Evolutionary conservation across 352 stramenopile species (phyloP), one percentile per base, ranked within the genome.

Genomic region (Phytophthora megakarya): DNA sequence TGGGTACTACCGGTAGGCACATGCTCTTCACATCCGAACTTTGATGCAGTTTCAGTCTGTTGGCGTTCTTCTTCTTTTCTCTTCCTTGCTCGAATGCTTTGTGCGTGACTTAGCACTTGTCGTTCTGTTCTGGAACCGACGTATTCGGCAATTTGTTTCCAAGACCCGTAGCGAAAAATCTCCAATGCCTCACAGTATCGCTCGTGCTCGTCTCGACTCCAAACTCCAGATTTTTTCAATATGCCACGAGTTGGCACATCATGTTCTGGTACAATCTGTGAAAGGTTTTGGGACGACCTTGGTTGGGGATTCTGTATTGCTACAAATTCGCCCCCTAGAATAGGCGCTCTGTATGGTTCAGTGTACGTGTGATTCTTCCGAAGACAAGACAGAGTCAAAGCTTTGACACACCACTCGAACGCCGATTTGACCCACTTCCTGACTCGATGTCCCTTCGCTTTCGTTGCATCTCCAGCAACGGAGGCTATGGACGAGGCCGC

Each of bases 41-140:
- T 40, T 11, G 39, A 45, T 26, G 39, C 15, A 19, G 12, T 45
- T 19, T 19, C 18, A 45, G 39, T 45, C 39, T 55, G 39, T 46
- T 44, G n/a, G 7, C 53, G 53, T 32, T 61, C 32, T n/a, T 47
- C 54, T 1, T 44, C 45, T 50, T 45, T 53, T 26, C 32, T 57
- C 37, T 37, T 37, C 18, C 48, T 35, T 18, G 46, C 18, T 15
- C 37, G 56, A 50, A 65, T 50, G n/a, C 45, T 65, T 8, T 58
- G 46, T 19, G 46, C 56, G 16, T 58, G 56, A 37, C 45, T 58
- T 8, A 56, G 19, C 12, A 64, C 35, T 38, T 64, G 55, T 8
- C 55, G 55, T 33, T 64, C 55, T 19, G 58, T 66, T 28, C 58
- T 60, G n/a, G 48, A 40, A 5, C 48, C 48, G 1, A 66, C 48